These are phyloP conservation scores for Mediolabrus comicus DNA, from an alignment of 108 stramenopile species.

Conservation along the genomic window DNA sequence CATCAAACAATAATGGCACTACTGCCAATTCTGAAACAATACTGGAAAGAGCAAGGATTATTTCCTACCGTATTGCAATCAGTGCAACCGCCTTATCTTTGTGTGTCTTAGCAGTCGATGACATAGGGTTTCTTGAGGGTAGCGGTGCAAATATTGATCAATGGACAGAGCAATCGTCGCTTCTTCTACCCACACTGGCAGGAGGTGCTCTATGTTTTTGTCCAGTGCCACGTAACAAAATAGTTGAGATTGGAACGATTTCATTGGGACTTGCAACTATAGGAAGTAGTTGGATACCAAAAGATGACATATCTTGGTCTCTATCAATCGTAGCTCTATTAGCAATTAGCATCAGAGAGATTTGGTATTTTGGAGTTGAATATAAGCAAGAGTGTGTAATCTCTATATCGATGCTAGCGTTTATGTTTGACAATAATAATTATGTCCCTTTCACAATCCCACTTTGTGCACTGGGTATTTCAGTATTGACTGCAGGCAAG, in stretches of 20 bases:
- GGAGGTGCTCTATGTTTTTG: neutral
- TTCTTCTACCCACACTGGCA: neutral
- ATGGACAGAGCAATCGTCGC: neutral
- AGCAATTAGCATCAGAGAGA: conserved; percentile 2
- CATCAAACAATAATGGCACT: no score
- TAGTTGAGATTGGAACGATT: neutral
- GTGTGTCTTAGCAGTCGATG: neutral
- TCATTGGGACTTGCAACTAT: neutral
- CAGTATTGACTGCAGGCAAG: conserved; percentile 7
- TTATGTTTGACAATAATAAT: conserved; percentile 2
- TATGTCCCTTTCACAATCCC: neutral
- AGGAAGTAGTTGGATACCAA: neutral
- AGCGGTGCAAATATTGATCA: conserved; percentile 4
- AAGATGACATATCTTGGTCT: neutral
- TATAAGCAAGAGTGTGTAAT: conserved; percentile 14
- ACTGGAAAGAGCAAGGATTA: conserved; percentile 1
- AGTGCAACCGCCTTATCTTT: neutral
- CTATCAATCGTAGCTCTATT: conserved; percentile 6
- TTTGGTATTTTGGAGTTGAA: conserved; percentile 8
- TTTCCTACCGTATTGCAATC: conserved; percentile 5
- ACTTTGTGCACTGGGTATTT: conserved; percentile 12
- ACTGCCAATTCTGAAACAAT: neutral
- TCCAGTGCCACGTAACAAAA: neutral
- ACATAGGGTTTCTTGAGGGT: conserved; percentile 5
- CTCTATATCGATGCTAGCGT: neutral